These are phyloP conservation scores for Russula emetica DNA, from an alignment of 768 basidiomycete genomes.

Conservation along the genomic window DNA sequence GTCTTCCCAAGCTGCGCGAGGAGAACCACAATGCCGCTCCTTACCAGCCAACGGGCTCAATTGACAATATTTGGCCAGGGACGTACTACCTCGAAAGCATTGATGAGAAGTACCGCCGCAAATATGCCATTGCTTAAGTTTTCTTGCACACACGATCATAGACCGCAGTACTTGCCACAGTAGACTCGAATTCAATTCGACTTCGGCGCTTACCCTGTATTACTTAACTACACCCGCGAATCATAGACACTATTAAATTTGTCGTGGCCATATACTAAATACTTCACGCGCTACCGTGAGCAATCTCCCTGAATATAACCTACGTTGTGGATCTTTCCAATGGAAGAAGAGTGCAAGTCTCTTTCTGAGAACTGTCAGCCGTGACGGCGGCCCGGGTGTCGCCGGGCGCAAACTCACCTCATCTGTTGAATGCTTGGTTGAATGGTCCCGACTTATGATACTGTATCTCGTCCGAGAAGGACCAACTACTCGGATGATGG, in stretches of 20 bases:
- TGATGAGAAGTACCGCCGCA: conserved; percentile 88
- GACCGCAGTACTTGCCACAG: background rate
- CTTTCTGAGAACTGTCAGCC: too few species aligned
- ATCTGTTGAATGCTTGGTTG: too few species aligned
- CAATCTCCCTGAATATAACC: too few species aligned
- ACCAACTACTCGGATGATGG: background rate
- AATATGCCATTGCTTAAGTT: conserved; percentile 46
- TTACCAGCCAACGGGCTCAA: conserved; percentile 79
- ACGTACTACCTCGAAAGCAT: conserved; percentile 89
- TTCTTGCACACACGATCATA: background rate
- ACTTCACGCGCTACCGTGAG: background rate
- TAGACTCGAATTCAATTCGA: background rate
- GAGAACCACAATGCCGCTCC: conserved; percentile 89
- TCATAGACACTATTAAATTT: conserved; percentile 17
- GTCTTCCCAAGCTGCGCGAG: conserved; percentile 61
- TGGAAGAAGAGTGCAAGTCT: too few species aligned
- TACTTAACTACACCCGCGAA: conserved; percentile 10
- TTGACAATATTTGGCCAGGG: conserved; percentile 93
- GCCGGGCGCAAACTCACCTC: background rate
- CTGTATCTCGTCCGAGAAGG: background rate
- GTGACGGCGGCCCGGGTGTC: background rate
- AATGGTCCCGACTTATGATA: too few species aligned
- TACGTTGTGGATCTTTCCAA: too few species aligned
- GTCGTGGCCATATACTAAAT: background rate
- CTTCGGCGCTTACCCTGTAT: conserved; percentile 15